phyloP scores from a whole-genome alignment of 2,329 filamentous ascomycete genomes.

The Aspergillus niger region DNA sequence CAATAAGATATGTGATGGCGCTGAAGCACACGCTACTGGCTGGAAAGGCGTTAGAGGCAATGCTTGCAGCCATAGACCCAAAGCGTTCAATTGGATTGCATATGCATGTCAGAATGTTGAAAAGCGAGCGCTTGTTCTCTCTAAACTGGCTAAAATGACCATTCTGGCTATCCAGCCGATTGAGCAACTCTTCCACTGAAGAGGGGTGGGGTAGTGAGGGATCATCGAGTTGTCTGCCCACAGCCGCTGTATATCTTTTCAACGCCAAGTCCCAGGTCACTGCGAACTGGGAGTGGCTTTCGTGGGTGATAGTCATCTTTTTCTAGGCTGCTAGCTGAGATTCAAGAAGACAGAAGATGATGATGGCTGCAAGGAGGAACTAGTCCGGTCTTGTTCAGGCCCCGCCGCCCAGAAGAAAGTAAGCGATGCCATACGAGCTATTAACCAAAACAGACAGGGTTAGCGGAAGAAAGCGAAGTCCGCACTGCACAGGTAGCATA shows the following conservation, averaged over 20 bases:
- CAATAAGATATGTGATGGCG: not conserved
- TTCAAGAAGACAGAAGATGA: not conserved
- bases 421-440: not conserved
- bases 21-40: not conserved
- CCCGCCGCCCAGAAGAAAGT: not conserved
- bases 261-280: not conserved
- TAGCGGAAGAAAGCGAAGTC: not conserved
- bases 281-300: not conserved
- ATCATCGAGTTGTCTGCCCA: not conserved
- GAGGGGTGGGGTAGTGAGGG: not conserved
- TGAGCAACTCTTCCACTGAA: not conserved
- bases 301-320: not conserved
- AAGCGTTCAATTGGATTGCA: not conserved
- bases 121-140: not conserved
- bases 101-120: not conserved
- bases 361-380: not conserved
- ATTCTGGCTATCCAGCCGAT: not conserved
- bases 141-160: not conserved
- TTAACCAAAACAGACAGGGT: not conserved
- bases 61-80: not conserved
- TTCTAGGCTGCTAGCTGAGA: too few species aligned
- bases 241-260: not conserved
- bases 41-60: not conserved
- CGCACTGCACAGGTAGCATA: too few species aligned
- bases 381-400: not conserved